Evolutionary conservation across 106 monocot species (phyloP).

Genomic region (Apostasia shenzhenica): DNA sequence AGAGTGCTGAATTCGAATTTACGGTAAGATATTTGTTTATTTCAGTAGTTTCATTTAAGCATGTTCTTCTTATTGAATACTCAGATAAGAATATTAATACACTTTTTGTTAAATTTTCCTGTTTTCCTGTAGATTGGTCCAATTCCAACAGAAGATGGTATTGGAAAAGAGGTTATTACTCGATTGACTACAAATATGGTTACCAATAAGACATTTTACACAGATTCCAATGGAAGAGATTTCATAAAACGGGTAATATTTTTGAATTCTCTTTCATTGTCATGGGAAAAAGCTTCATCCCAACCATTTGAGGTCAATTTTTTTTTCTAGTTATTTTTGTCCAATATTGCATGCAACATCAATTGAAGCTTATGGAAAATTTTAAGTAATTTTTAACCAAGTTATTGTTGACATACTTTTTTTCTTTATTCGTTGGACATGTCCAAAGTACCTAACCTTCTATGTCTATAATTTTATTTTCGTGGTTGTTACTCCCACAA

Average conservation of each 20-base stretch:
- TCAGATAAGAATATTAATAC: not conserved
- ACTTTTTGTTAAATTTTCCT: not conserved
- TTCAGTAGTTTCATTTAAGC: not conserved
- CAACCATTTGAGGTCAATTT: too few relatives aligned
- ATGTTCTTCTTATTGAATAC: not conserved
- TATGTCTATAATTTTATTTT: too few relatives aligned
- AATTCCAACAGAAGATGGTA: slow-evolving; percentile 27
- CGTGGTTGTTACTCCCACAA: too few relatives aligned
- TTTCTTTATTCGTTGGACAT: too few relatives aligned
- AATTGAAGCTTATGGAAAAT: too few relatives aligned
- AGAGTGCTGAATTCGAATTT: slow-evolving; percentile 5
- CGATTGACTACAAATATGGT: slow-evolving; percentile 57
- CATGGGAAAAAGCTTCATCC: too few relatives aligned
- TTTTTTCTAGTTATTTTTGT: too few relatives aligned
- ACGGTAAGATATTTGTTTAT: not conserved
- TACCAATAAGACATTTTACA: slow-evolving; percentile 60
- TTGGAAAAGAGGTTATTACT: slow-evolving; percentile 57
- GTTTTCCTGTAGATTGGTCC: slow-evolving; percentile 28
- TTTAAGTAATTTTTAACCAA: too few relatives aligned
- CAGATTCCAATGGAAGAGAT: slow-evolving; percentile 87
- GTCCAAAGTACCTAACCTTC: too few relatives aligned
- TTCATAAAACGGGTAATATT: slow-evolving; percentile 63
- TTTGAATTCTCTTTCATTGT: not conserved
- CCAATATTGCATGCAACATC: too few relatives aligned
- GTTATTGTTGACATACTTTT: too few relatives aligned